phyloP scores from a whole-genome alignment of 2,329 filamentous ascomycete genomes.

The Aspergillus fischeri region DNA sequence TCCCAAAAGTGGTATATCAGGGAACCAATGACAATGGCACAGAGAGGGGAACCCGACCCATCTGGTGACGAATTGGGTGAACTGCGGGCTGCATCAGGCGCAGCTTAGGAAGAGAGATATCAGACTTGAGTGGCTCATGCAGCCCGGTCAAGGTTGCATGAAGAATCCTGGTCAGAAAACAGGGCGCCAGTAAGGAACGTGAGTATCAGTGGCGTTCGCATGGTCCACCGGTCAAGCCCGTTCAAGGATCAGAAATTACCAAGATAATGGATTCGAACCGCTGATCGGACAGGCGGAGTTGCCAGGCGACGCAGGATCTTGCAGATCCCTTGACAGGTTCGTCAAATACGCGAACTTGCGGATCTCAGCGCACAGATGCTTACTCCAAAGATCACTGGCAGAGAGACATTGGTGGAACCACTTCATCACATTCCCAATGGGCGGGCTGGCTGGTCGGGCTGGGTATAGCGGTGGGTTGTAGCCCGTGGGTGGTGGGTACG shows the following conservation, averaged over 20 bases:
- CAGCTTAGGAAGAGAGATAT: slow-evolving; percentile 5
- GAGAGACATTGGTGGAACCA: neutral
- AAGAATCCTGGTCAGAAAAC: slow-evolving; percentile 9
- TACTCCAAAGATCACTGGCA: neutral
- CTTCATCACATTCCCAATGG: neutral
- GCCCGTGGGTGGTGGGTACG: neutral
- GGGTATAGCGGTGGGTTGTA: neutral
- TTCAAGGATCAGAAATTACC: neutral
- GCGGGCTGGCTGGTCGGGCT: neutral
- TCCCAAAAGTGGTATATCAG: slow-evolving; percentile 11
- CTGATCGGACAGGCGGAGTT: neutral
- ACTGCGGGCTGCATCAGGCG: slow-evolving; percentile 8
- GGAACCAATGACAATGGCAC: slow-evolving; percentile 11
- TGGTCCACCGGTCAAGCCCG: slow-evolving; percentile 10
- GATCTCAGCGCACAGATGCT: neutral
- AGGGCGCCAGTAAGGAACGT: slow-evolving; percentile 11
- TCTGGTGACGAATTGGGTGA: slow-evolving; percentile 7
- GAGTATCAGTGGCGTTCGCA: slow-evolving; percentile 13
- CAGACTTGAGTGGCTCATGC: slow-evolving; percentile 9
- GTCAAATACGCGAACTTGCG: neutral
- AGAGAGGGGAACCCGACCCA: slow-evolving; percentile 8
- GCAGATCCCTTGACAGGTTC: neutral
- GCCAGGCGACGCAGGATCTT: neutral
- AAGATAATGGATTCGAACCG: neutral
- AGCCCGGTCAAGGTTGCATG: slow-evolving; percentile 9